Evolutionary conservation across 2,329 filamentous ascomycete genomes (phyloP).

Genomic region (Penicillium corylophilum): DNA sequence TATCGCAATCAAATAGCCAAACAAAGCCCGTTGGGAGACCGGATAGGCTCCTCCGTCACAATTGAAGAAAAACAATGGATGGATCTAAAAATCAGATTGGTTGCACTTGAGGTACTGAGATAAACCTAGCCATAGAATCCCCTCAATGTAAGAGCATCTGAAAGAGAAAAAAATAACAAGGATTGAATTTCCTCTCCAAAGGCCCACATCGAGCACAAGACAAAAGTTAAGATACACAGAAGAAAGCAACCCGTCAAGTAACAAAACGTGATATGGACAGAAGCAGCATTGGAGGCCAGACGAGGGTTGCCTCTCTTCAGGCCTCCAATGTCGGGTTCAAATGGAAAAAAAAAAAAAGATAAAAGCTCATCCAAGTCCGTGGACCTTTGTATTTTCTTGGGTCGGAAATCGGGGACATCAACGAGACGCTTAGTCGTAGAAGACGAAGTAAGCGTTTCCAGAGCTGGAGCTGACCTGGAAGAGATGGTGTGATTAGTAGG

Average conservation of each 20-base stretch:
- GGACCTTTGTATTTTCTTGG: slow-evolving; percentile 11
- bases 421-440: slow-evolving; percentile 29
- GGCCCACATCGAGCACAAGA: slow-evolving; percentile 26
- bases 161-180: slow-evolving; percentile 26
- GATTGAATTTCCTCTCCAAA: slow-evolving; percentile 23
- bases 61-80: not conserved
- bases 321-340: slow-evolving; percentile 1
- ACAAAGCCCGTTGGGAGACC: not conserved
- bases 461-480: slow-evolving; percentile 49
- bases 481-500: slow-evolving; percentile 12
- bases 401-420: slow-evolving; percentile 2
- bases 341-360: not conserved
- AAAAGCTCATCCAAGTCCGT: slow-evolving; percentile 14
- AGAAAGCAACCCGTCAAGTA: slow-evolving; percentile 30
- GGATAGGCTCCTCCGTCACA: not conserved
- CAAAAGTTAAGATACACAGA: slow-evolving; percentile 40
- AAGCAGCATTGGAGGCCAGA: slow-evolving; percentile 11
- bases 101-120: slow-evolving; percentile 11
- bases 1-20: not conserved
- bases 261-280: slow-evolving; percentile 33
- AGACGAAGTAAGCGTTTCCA: slow-evolving; percentile 52
- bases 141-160: not conserved
- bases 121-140: slow-evolving; percentile 5
- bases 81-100: slow-evolving; percentile 1
- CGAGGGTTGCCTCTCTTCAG: slow-evolving; percentile 8